Conservation (phyloP, 1,284 basidiomycete species). For the Ustilago xerochloae region DNA sequence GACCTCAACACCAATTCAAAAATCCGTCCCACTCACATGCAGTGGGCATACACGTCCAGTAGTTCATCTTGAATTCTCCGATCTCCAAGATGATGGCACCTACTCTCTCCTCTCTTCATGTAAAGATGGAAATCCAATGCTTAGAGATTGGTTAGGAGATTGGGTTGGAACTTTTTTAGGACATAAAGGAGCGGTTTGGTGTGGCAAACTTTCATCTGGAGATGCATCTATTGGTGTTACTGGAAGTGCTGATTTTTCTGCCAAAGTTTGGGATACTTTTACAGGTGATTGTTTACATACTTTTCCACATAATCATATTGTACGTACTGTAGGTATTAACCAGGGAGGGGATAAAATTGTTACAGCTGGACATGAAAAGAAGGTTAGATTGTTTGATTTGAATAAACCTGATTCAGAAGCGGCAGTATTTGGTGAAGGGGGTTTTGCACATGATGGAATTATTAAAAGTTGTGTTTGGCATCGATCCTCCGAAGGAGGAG, state of each 20-base stretch:
- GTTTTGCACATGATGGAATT: conserved; percentile 79
- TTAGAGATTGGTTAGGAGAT: conserved; percentile 77
- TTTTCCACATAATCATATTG: conserved; percentile 97
- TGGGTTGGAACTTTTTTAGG: conserved; percentile 98
- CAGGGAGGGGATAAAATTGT: conserved; percentile 77
- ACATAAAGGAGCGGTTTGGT: conserved; percentile 99
- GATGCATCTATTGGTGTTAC: conserved; percentile 80
- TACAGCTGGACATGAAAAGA: conserved; percentile 98
- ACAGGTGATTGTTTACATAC: conserved; percentile 86
- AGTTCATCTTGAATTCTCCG: conserved; percentile 91
- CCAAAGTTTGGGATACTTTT: conserved; percentile 98
- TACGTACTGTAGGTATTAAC: conserved; percentile 89
- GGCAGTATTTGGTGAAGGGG: conserved; percentile 73
- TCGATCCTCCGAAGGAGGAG: conserved; percentile 69
- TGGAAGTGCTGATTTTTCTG: conserved; percentile 96
- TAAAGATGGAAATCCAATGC: conserved; percentile 68
- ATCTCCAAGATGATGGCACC: conserved; percentile 74
- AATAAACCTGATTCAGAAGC: conserved; percentile 78
- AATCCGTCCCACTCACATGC: conserved; percentile 71
- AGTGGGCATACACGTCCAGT: conserved; percentile 79
- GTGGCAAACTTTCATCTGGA: conserved; percentile 85
- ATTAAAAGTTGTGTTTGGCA: conserved; percentile 95
- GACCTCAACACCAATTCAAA: conserved; percentile 38
- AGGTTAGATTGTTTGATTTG: conserved; percentile 93
- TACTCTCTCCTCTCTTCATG: conserved; percentile 65